Conservation (phyloP, 2,329 filamentous ascomycete species). For the Clonostachys byssicola region DNA sequence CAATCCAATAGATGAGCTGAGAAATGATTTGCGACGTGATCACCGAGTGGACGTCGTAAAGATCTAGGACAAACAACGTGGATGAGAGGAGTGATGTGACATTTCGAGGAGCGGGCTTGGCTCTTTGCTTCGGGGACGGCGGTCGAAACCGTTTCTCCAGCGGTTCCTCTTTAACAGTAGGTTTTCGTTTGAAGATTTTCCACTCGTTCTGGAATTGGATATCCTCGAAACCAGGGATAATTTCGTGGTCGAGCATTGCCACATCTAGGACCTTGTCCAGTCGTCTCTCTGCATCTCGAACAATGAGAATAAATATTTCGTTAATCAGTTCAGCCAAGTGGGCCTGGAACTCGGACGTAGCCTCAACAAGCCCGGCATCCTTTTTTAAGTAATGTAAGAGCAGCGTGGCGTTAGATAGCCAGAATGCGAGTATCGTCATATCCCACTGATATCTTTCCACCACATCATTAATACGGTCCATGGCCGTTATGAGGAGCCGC, state of each 20-base stretch:
- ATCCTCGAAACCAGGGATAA: slow-evolving; percentile 94
- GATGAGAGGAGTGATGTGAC: slow-evolving; percentile 94
- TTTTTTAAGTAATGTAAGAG: slow-evolving; percentile 97
- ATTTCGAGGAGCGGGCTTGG: slow-evolving; percentile 88
- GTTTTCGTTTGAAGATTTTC: slow-evolving; percentile 93
- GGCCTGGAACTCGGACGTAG: slow-evolving; percentile 84
- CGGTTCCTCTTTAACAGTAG: slow-evolving; percentile 85
- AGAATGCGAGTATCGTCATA: slow-evolving; percentile 98
- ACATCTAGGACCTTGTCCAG: slow-evolving; percentile 93
- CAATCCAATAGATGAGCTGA: slow-evolving; percentile 93
- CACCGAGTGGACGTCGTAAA: slow-evolving; percentile 98
- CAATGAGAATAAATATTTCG: slow-evolving; percentile 97
- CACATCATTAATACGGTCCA: slow-evolving; percentile 94
- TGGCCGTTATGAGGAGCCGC: slow-evolving; percentile 76
- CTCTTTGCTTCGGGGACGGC: slow-evolving; percentile 87
- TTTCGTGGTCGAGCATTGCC: slow-evolving; percentile 96
- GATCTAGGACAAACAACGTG: slow-evolving; percentile 91
- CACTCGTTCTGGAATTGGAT: slow-evolving; percentile 97
- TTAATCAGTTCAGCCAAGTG: slow-evolving; percentile 94
- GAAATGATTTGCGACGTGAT: slow-evolving; percentile 89
- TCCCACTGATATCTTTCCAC: slow-evolving; percentile 98
- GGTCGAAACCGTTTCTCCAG: slow-evolving; percentile 87
- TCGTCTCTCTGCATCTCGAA: slow-evolving; percentile 89
- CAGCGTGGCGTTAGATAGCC: slow-evolving; percentile 95
- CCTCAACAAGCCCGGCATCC: slow-evolving; percentile 74